A percentile compares a stretch with the other conserved stretches of the same genome.
phyloP scores from a whole-genome alignment of 495 filamentous ascomycete genomes.

The Oidiodendron maius region DNA sequence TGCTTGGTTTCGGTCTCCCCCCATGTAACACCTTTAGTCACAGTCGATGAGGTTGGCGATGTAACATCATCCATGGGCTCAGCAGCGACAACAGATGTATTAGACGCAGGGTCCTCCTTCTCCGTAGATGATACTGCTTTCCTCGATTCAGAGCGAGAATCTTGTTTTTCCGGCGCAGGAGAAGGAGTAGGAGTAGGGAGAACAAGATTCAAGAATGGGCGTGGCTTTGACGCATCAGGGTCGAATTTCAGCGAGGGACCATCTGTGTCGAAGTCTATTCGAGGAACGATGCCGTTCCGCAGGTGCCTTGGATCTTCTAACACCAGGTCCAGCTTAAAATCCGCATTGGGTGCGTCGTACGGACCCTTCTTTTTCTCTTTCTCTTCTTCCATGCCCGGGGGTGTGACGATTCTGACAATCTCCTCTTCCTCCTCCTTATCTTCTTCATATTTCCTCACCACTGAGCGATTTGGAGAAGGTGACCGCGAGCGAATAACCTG shows the following conservation, averaged over 20 bases:
- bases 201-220: slow-evolving; percentile 47
- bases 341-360: slow-evolving; percentile 49
- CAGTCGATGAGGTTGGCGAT: slow-evolving; percentile 23
- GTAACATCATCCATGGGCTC: slow-evolving; percentile 4
- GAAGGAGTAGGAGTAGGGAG: slow-evolving; percentile 42
- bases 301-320: slow-evolving; percentile 32
- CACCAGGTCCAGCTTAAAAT: slow-evolving; percentile 45
- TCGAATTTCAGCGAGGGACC: slow-evolving; percentile 26
- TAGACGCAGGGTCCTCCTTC: not conserved
- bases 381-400: slow-evolving; percentile 40
- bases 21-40: slow-evolving; percentile 53
- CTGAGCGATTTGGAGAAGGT: slow-evolving; percentile 35
- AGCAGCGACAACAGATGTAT: slow-evolving; percentile 16
- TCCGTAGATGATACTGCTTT: not conserved
- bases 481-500: slow-evolving; percentile 42
- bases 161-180: slow-evolving; percentile 25
- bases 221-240: slow-evolving; percentile 16
- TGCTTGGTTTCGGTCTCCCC: slow-evolving; percentile 55
- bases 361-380: slow-evolving; percentile 34
- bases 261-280: slow-evolving; percentile 7
- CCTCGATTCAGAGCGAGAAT: slow-evolving; percentile 8
- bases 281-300: slow-evolving; percentile 19
- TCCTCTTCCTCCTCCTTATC: slow-evolving; percentile 19
- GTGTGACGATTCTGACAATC: slow-evolving; percentile 34
- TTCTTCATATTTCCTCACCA: slow-evolving; percentile 43